These are phyloP conservation scores for Vanrija sp. DNA, from an alignment of 1,284 basidiomycete genomes.

Conservation along the genomic window DNA sequence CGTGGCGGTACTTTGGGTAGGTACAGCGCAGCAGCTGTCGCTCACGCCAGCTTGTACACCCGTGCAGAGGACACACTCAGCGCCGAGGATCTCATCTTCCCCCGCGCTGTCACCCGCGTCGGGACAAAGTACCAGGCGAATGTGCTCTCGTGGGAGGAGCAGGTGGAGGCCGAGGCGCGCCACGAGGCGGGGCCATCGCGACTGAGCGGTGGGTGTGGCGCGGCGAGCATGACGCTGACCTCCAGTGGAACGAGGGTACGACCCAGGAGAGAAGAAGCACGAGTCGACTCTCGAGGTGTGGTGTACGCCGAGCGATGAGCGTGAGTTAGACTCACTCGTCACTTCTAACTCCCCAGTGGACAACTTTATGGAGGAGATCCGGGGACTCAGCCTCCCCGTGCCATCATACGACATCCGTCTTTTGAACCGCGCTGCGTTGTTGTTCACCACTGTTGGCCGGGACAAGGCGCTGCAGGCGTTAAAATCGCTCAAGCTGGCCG, in stretches of 20 bases:
- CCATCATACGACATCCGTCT: slow-evolving; percentile 37
- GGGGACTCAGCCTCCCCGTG: slow-evolving; percentile 29
- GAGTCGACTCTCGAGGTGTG: slow-evolving; percentile 31
- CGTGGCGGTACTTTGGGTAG: slow-evolving; percentile 93
- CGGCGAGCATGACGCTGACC: no score
- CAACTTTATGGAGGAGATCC: slow-evolving; percentile 35
- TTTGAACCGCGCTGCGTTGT: slow-evolving; percentile 28
- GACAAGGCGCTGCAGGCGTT: slow-evolving; percentile 29
- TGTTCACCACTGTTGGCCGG: slow-evolving; percentile 28
- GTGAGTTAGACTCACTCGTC: slow-evolving; percentile 18
- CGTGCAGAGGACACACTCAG: slow-evolving; percentile 87
- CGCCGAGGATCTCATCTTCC: slow-evolving; percentile 91
- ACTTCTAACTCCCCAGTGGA: slow-evolving; percentile 17
- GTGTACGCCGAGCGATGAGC: slow-evolving; percentile 32
- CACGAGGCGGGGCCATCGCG: slow-evolving; percentile 27
- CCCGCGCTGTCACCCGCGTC: slow-evolving; percentile 78
- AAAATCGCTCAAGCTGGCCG: slow-evolving; percentile 22
- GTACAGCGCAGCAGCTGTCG: slow-evolving; percentile 6
- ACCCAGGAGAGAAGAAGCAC: slow-evolving; percentile 35
- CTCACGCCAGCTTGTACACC: slow-evolving; percentile 67
- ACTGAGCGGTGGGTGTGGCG: slow-evolving; percentile 23
- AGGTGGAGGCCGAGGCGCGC: slow-evolving; percentile 25
- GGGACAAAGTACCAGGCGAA: slow-evolving; percentile 80
- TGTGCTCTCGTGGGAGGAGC: slow-evolving; percentile 45
- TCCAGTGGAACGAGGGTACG: slow-evolving; percentile 36